Conservation (phyloP, 2,329 filamentous ascomycete genomes). For the Sporothrix brasiliensis region DNA sequence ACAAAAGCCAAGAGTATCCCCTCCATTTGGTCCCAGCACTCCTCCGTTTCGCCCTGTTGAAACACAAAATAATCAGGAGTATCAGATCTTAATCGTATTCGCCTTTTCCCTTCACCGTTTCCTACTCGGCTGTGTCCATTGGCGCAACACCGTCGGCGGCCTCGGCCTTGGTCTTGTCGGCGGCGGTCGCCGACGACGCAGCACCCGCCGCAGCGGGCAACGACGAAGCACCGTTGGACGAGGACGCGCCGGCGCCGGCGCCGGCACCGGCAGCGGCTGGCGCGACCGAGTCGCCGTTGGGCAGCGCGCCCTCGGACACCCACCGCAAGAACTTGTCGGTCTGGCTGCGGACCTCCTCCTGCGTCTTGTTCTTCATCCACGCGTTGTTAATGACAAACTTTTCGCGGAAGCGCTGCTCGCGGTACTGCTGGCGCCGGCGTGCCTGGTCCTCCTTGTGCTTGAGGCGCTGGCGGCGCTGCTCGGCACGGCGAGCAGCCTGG, state of each 20-base stretch:
- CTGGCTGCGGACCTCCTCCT: slow-evolving; percentile 73
- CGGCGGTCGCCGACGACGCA: neutral
- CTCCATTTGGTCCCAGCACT: neutral
- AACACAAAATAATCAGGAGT: slow-evolving; percentile 7
- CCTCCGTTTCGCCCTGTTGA: slow-evolving; percentile 11
- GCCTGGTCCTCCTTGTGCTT: slow-evolving; percentile 55
- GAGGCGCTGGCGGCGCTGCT: slow-evolving; percentile 36
- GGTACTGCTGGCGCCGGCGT: slow-evolving; percentile 44
- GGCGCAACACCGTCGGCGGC: neutral
- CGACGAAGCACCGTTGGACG: slow-evolving; percentile 2
- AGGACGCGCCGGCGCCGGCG: neutral
- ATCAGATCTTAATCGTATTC: neutral
- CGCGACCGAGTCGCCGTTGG: slow-evolving; percentile 15
- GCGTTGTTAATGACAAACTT: slow-evolving; percentile 81
- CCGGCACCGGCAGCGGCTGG: neutral
- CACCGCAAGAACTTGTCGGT: slow-evolving; percentile 66
- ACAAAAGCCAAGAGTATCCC: slow-evolving; percentile 16
- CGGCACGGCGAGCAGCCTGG: slow-evolving; percentile 29
- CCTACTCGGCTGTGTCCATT: slow-evolving; percentile 32
- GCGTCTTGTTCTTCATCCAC: slow-evolving; percentile 77
- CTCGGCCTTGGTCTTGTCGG: neutral
- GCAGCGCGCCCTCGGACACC: slow-evolving; percentile 51
- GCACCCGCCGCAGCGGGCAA: slow-evolving; percentile 4
- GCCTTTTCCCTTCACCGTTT: too few relatives aligned
- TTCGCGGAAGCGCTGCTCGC: slow-evolving; percentile 63